Evolutionary conservation across 2,329 filamentous ascomycete species (phyloP).

Genomic region (Arthrinium phaeospermum): DNA sequence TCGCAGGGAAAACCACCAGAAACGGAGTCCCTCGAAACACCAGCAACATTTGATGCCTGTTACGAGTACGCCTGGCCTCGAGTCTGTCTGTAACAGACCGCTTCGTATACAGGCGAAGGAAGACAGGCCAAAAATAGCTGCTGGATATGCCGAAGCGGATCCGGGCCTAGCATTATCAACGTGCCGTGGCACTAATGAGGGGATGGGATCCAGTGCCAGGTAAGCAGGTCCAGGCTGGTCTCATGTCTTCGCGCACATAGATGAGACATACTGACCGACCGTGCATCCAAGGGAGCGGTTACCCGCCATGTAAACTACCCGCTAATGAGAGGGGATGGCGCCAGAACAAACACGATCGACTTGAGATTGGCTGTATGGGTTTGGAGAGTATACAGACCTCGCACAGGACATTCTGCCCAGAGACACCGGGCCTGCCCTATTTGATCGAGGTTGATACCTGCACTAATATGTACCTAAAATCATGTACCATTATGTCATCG

Average conservation of each 20-base stretch:
- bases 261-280: slow-evolving; percentile 5
- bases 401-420: background rate
- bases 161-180: background rate
- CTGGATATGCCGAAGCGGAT: background rate
- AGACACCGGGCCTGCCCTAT: background rate
- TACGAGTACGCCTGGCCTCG: background rate
- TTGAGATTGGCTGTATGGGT: background rate
- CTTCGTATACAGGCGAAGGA: background rate
- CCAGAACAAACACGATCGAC: background rate
- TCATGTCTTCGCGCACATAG: background rate
- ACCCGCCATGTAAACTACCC: background rate
- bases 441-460: background rate
- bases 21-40: background rate
- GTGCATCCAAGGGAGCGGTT: background rate
- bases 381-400: background rate
- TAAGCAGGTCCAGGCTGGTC: background rate
- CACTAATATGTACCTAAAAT: background rate
- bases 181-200: background rate
- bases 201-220: background rate
- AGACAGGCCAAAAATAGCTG: background rate
- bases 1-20: background rate
- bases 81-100: background rate
- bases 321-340: background rate
- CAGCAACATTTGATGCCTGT: background rate
- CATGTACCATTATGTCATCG: background rate